These are phyloP conservation scores for Effrenium voratum DNA, from an alignment of 73 alveolate species.

Conservation along the genomic window DNA sequence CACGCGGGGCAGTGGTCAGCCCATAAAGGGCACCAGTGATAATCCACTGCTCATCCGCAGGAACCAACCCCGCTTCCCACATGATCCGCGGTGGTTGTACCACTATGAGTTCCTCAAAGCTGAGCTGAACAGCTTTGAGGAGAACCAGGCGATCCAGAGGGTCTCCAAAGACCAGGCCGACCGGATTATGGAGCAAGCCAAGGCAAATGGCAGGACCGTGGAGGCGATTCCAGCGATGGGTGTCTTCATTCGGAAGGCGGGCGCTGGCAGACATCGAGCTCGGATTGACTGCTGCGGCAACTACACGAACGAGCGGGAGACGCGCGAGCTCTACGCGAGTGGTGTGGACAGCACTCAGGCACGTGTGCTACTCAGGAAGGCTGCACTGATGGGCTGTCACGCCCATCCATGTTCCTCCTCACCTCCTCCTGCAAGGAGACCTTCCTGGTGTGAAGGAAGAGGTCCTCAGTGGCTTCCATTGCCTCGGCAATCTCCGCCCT, in stretches of 20 bases:
- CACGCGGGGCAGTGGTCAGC: background rate
- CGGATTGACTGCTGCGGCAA: background rate
- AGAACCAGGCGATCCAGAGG: no score
- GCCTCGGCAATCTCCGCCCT: background rate
- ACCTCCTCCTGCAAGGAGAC: background rate
- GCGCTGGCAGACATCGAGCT: background rate
- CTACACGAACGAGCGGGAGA: background rate
- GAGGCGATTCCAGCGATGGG: background rate
- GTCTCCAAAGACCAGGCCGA: background rate
- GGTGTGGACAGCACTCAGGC: no score
- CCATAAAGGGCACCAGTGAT: conserved; percentile 18
- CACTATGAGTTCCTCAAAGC: background rate
- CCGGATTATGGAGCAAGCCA: background rate
- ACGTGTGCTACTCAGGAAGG: background rate
- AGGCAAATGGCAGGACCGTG: background rate
- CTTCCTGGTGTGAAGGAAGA: background rate
- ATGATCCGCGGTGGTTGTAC: background rate
- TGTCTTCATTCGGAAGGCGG: background rate
- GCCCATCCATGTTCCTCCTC: background rate
- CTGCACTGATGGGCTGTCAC: background rate
- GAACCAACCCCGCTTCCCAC: background rate
- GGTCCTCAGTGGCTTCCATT: background rate
- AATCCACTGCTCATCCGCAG: background rate
- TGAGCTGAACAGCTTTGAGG: no score
- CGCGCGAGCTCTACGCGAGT: background rate